A percentile compares a stretch with the other conserved stretches of the same genome.
phyloP scores from a whole-genome alignment of 129 eudicot genomes.

The Smallanthus sonchifolius region DNA sequence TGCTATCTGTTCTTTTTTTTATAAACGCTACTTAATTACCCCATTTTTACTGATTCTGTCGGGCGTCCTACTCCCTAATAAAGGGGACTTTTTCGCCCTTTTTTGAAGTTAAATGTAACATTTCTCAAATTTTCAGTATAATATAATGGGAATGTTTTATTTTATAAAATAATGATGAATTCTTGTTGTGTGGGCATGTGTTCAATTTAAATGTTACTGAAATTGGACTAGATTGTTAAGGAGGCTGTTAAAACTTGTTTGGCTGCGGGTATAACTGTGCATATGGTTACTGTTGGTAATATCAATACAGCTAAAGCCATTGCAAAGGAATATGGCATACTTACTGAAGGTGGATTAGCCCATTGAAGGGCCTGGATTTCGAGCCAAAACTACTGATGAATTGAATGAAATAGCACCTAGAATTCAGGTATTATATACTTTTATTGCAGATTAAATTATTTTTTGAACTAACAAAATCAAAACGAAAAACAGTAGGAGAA shows the following conservation, averaged over 20 bases:
- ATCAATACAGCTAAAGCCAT: conserved; percentile 64
- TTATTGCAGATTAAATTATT: neutral
- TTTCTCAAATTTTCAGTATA: too few species aligned
- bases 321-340: conserved; percentile 66
- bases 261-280: conserved; percentile 57
- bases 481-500: too few species aligned
- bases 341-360: conserved; percentile 59
- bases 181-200: too few species aligned
- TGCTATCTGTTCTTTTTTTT: too few species aligned
- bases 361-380: conserved; percentile 58
- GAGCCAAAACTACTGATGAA: conserved; percentile 43
- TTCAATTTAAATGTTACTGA: too few species aligned
- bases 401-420: conserved; percentile 44
- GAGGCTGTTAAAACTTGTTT: conserved; percentile 57
- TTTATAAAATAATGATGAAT: too few species aligned
- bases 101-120: neutral
- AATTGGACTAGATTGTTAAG: too few species aligned
- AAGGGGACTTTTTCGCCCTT: too few species aligned
- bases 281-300: conserved; percentile 67
- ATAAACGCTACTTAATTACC: too few species aligned
- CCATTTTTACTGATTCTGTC: too few species aligned
- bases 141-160: too few species aligned
- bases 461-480: neutral
- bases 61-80: too few species aligned
- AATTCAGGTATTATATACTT: conserved; percentile 41